Percentiles rank a stretch among this genome's conserved stretches.
phyloP scores from a whole-genome alignment of 768 basidiomycete species.

The Termitomyces sp. region DNA sequence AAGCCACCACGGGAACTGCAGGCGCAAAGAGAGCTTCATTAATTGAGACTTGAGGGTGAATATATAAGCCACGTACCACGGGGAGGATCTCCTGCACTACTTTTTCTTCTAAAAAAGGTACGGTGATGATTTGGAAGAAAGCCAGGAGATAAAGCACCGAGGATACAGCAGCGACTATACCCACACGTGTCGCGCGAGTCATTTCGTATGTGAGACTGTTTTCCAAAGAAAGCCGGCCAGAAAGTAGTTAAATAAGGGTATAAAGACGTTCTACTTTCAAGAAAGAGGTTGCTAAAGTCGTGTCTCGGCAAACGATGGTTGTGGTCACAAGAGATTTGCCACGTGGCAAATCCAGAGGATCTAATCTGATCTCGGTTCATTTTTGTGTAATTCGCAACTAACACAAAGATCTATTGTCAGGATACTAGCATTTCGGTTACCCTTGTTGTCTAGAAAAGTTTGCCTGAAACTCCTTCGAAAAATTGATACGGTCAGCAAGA shows the following conservation, averaged over 20 bases:
- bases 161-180: conserved; percentile 34
- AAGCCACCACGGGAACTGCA: conserved; percentile 80
- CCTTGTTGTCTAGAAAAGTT: too few species aligned
- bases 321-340: not conserved
- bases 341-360: not conserved
- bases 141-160: conserved; percentile 49
- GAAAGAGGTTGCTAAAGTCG: not conserved
- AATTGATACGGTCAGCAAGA: not conserved
- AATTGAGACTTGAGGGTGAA: not conserved
- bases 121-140: conserved; percentile 45
- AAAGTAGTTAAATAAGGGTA: not conserved
- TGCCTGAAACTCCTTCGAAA: not conserved
- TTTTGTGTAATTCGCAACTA: too few species aligned
- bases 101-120: conserved; percentile 46
- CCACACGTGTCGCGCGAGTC: conserved; percentile 58
- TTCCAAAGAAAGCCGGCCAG: not conserved
- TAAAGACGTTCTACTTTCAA: not conserved
- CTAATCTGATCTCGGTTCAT: not conserved
- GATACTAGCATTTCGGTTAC: too few species aligned
- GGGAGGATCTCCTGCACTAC: conserved; percentile 48
- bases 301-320: not conserved
- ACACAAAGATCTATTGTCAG: not conserved
- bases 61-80: conserved; percentile 41
- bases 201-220: conserved; percentile 25
- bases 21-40: not conserved